Evolutionary conservation across 805 yeast species (phyloP).

Genomic region (Lachancea waltii): DNA sequence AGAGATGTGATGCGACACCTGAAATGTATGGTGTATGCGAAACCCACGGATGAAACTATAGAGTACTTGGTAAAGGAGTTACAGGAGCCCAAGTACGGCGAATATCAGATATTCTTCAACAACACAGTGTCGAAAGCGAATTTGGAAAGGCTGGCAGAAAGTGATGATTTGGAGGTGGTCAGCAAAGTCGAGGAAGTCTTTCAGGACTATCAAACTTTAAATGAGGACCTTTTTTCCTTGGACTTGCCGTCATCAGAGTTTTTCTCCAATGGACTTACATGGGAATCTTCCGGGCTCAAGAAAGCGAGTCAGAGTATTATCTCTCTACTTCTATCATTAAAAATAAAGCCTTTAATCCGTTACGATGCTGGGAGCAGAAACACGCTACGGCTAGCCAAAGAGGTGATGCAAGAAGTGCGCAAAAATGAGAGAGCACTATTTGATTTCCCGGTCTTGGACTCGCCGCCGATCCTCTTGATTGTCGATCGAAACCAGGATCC

Average conservation of each 20-base stretch:
- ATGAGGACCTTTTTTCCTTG: conserved; percentile 57
- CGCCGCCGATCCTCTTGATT: conserved; percentile 66
- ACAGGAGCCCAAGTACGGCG: conserved; percentile 68
- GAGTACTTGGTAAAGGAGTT: conserved; percentile 59
- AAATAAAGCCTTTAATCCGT: conserved; percentile 70
- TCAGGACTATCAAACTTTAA: conserved; percentile 73
- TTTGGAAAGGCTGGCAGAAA: conserved; percentile 81
- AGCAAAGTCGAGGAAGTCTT: conserved; percentile 73
- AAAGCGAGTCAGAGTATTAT: conserved; percentile 20
- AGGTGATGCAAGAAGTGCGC: conserved; percentile 50
- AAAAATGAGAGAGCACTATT: conserved; percentile 54
- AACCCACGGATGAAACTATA: conserved; percentile 64
- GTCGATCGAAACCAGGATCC: conserved; percentile 88
- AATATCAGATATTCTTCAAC: conserved; percentile 72
- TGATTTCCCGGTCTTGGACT: conserved; percentile 57
- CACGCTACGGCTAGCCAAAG: conserved; percentile 63
- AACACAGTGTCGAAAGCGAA: conserved; percentile 70
- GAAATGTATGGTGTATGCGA: conserved; percentile 70
- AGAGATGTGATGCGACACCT: conserved; percentile 74
- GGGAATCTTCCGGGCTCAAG: conserved; percentile 25
- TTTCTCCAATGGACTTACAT: conserved; percentile 24
- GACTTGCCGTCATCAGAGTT: conserved; percentile 23
- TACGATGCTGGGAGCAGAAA: conserved; percentile 65
- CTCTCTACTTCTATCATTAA: conserved; percentile 49
- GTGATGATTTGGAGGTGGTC: conserved; percentile 81